Conservation (phyloP, 805 yeast genomes). For the Candida stauntonica region DNA sequence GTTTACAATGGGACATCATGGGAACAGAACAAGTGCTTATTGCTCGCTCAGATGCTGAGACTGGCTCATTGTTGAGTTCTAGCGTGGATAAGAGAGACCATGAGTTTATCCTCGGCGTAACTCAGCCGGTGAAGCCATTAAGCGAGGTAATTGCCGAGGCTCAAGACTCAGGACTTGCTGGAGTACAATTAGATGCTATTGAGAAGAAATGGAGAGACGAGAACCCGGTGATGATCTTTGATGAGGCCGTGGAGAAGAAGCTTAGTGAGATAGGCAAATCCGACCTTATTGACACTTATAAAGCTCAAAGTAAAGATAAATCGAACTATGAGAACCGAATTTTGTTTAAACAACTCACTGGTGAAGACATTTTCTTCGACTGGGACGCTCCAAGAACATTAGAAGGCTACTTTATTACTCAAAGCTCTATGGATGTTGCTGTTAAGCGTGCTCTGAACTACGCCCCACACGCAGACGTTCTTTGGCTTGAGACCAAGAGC, state of each 20-base stretch:
- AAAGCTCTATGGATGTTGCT: constrained; percentile 49
- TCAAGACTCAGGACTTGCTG: constrained; percentile 34
- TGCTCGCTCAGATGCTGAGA: constrained; percentile 59
- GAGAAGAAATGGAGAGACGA: constrained; percentile 45
- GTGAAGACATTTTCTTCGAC: constrained; percentile 39
- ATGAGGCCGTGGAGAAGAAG: constrained; percentile 42
- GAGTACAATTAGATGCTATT: constrained; percentile 32
- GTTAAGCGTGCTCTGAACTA: constrained; percentile 48
- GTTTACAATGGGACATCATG: constrained; percentile 65
- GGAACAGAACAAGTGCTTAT: constrained; percentile 52
- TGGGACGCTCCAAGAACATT: constrained; percentile 59
- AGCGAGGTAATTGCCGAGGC: constrained; percentile 42
- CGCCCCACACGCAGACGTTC: constrained; percentile 55
- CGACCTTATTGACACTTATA: constrained; percentile 23
- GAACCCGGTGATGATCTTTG: constrained; percentile 41
- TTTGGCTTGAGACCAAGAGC: constrained; percentile 61
- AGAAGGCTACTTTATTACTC: constrained; percentile 51
- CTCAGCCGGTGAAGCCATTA: constrained; percentile 36
- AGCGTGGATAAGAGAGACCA: constrained; percentile 55
- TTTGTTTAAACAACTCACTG: constrained; percentile 27
- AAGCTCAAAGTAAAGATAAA: constrained; percentile 14
- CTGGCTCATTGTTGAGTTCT: constrained; percentile 46
- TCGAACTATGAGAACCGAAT: constrained; percentile 17
- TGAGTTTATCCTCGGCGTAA: constrained; percentile 47
- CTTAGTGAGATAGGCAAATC: constrained; percentile 25